Percentiles rank a stretch among this genome's conserved stretches.
Evolutionary conservation across 1,284 basidiomycete genomes (phyloP).

Genomic region (Lentinus polychrous): DNA sequence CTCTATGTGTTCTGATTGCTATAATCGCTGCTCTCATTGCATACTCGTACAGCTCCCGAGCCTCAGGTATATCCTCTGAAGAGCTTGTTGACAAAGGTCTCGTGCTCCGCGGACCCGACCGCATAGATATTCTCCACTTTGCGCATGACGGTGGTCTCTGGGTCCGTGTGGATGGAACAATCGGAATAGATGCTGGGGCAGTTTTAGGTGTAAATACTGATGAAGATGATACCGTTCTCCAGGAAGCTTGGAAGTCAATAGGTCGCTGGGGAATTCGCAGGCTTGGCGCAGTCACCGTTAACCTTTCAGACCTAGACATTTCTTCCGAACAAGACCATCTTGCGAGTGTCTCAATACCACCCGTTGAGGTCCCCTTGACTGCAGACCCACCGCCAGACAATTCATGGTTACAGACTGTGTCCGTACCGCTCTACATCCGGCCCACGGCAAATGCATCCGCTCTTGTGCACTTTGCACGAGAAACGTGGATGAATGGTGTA

Average conservation of each 20-base stretch:
- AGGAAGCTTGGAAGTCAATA: conserved; percentile 50
- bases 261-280: conserved; percentile 57
- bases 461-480: conserved; percentile 44
- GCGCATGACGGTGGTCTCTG: conserved; percentile 53
- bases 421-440: conserved; percentile 42
- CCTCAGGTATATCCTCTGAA: conserved; percentile 46
- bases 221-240: conserved; percentile 33
- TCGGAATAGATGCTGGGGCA: conserved; percentile 61
- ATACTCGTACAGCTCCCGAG: conserved; percentile 56
- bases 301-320: conserved; percentile 42
- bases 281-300: conserved; percentile 50
- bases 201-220: conserved; percentile 45
- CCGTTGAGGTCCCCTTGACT: conserved; percentile 50
- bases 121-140: conserved; percentile 53
- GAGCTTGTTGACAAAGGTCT: conserved; percentile 51
- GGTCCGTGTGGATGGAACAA: conserved; percentile 45
- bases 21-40: conserved; percentile 42
- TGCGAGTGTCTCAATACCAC: conserved; percentile 37
- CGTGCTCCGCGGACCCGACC: conserved; percentile 51
- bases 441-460: conserved; percentile 47
- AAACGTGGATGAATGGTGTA: conserved; percentile 51
- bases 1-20: conserved; percentile 35
- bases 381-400: conserved; percentile 45
- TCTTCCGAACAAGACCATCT: conserved; percentile 37
- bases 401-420: conserved; percentile 54